Base-by-base conservation (phyloP, 2,329 filamentous ascomycete species). In the Fusarium falciforme region DNA sequence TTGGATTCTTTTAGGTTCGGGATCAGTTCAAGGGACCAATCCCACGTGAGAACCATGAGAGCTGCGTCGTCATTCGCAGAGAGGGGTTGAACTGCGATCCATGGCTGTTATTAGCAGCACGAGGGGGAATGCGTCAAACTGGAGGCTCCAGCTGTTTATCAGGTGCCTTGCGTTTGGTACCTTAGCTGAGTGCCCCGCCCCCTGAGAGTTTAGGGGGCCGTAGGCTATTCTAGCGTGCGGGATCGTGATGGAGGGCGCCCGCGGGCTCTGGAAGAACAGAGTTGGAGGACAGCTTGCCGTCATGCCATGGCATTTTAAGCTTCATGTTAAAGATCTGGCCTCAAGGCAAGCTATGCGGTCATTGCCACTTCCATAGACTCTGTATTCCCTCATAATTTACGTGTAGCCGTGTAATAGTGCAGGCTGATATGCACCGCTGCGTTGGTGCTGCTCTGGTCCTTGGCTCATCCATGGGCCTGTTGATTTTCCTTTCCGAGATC, bases 11-110 rank as follows among this genome's bases (percentile, higher is more conserved):
- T 29, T 52, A 52, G 47, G 47, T 52, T 52, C 25, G 25, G 16
- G 12, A n/a, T 52, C 47, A 52, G 33, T 47, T 47, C 25, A 40
- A 29, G 35, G 57, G 36, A 31, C 71, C 62, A 73, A 61, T 68
- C 59, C 47, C 71, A 67, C 44, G 70, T 52, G 70, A 71, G 66
- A 57, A 63, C 70, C 66, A 42, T 63, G 55, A 67, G 70, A 42
- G 44, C 25, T 44, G 54, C 58, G 70, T 71, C 57, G 33, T 57
- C 49, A 74, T 68, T 74, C 35, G 70, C 42, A 67, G 63, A 61
- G 29, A 10, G 29, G 29, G 29, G 29, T 7, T 29, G 27, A 29
- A 29, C 27, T 29, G 27, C 27, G 27, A 29, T 29, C 7, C 27
- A 29, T 29, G 27, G 29, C 9, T 31, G 29, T 31, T 10, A 31